Conservation (phyloP, 108 stramenopile species). For the Nitzschia putrida region DNA sequence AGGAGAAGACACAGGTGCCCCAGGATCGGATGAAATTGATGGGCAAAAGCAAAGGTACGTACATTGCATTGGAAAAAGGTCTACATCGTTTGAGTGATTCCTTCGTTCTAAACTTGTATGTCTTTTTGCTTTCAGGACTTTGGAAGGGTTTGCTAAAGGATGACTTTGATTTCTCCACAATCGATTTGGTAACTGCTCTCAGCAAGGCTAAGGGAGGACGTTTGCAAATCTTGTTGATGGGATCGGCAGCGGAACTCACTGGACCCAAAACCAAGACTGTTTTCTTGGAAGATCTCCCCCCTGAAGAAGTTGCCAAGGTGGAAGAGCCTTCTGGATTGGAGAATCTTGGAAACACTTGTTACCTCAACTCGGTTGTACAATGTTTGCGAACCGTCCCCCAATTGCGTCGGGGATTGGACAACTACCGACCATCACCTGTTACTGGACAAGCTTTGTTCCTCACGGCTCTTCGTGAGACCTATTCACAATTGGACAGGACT, state of each 20-base stretch:
- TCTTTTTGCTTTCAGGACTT: slow-evolving; percentile 43
- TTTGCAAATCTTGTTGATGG: slow-evolving; percentile 92
- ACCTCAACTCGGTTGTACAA: slow-evolving; percentile 96
- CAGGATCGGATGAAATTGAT: slow-evolving; percentile 95
- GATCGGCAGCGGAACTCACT: slow-evolving; percentile 87
- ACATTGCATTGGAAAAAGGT: neutral
- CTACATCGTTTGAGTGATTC: too few species aligned
- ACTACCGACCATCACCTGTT: slow-evolving; percentile 36
- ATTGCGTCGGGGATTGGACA: slow-evolving; percentile 76
- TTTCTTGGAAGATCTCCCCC: slow-evolving; percentile 96
- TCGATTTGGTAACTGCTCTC: slow-evolving; percentile 54
- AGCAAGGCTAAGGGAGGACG: slow-evolving; percentile 64
- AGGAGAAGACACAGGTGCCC: slow-evolving; percentile 92
- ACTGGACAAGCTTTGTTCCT: slow-evolving; percentile 53
- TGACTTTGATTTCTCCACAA: slow-evolving; percentile 69
- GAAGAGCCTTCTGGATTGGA: slow-evolving; percentile 91
- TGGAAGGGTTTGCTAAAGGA: slow-evolving; percentile 97
- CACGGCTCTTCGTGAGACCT: slow-evolving; percentile 60
- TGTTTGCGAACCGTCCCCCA: slow-evolving; percentile 89
- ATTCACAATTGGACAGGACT: slow-evolving; percentile 64
- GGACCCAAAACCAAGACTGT: slow-evolving; percentile 82
- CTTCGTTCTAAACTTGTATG: too few species aligned
- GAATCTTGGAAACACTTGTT: slow-evolving; percentile 99
- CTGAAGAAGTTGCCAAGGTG: slow-evolving; percentile 87
- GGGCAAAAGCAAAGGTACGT: slow-evolving; percentile 86